A percentile compares a stretch with the other conserved stretches of the same genome.
phyloP scores from a whole-genome alignment of 2,329 filamentous ascomycete species.

The Botrytis byssoidea region DNA sequence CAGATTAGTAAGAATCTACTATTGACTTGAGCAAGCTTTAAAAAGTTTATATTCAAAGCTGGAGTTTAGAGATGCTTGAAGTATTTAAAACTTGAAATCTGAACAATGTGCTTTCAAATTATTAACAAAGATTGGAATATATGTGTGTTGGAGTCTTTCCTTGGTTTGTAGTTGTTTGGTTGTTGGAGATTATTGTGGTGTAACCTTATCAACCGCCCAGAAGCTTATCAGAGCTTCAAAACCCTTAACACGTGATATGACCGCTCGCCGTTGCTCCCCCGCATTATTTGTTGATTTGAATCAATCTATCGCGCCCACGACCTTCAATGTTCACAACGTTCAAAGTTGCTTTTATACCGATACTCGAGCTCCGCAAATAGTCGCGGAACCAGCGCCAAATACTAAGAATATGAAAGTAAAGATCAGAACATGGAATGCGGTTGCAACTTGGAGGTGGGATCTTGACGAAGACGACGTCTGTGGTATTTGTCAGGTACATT shows the following conservation, averaged over 20 bases:
- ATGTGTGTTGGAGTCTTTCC: background rate
- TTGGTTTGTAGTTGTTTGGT: background rate
- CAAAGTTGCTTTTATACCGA: background rate
- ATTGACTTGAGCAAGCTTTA: background rate
- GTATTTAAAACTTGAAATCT: background rate
- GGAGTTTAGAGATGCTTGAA: background rate
- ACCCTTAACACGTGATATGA: background rate
- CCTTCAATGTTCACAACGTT: background rate
- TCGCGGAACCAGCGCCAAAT: background rate
- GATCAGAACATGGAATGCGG: slow-evolving; percentile 88
- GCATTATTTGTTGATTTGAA: background rate
- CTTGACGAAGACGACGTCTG: slow-evolving; percentile 97
- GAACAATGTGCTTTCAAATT: background rate
- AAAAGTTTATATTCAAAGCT: too few relatives aligned
- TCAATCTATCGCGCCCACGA: background rate
- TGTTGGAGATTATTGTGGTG: background rate
- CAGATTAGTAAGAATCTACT: background rate
- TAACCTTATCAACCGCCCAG: background rate
- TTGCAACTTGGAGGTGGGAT: slow-evolving; percentile 97
- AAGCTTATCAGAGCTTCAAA: slow-evolving; percentile 3
- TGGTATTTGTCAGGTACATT: slow-evolving; percentile 96
- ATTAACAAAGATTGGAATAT: background rate
- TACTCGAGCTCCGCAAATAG: background rate
- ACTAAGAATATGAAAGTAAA: slow-evolving; percentile 80
- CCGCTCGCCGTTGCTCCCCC: background rate